These are phyloP conservation scores for Chondrus crispus DNA, from an alignment of 23 red algal species.

Conservation along the genomic window DNA sequence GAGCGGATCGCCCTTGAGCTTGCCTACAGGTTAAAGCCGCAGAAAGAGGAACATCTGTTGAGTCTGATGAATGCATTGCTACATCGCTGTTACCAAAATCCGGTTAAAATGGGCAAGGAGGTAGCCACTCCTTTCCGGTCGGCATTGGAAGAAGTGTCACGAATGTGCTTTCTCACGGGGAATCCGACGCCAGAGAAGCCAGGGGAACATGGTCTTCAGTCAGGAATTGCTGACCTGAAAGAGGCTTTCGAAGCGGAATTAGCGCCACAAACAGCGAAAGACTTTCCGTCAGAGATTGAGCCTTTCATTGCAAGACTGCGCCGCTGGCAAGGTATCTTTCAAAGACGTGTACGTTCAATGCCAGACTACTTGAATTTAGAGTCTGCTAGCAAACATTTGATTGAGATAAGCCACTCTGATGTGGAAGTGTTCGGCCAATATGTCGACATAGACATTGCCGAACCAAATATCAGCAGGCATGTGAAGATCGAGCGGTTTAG, in stretches of 20 bases:
- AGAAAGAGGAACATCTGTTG: conserved; percentile 83
- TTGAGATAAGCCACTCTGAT: conserved; percentile 66
- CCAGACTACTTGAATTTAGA: conserved; percentile 75
- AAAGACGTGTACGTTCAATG: conserved; percentile 72
- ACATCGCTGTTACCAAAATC: conserved; percentile 75
- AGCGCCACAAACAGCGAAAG: conserved; percentile 82
- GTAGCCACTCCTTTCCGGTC: conserved; percentile 60
- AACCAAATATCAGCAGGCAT: conserved; percentile 63
- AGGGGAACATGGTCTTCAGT: conserved; percentile 28
- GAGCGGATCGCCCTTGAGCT: conserved; percentile 76
- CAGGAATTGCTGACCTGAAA: conserved; percentile 77
- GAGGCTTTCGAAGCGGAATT: conserved; percentile 92
- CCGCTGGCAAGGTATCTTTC: conserved; percentile 89
- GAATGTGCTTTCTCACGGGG: conserved; percentile 88
- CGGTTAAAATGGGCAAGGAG: conserved; percentile 47
- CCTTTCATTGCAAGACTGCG: conserved; percentile 81
- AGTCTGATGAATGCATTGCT: conserved; percentile 91
- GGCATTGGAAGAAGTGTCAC: conserved; percentile 87
- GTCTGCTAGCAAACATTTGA: conserved; percentile 65
- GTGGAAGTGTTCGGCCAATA: conserved; percentile 92
- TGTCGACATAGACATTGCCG: conserved; percentile 31
- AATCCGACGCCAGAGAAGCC: neutral
- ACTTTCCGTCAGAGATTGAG: conserved; percentile 91
- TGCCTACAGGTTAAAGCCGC: conserved; percentile 66
- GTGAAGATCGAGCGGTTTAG: conserved; percentile 77